A percentile compares a stretch with the other conserved stretches of the same genome.
phyloP scores from a whole-genome alignment of 2,329 filamentous ascomycete species.

The Dactylellina sp. region DNA sequence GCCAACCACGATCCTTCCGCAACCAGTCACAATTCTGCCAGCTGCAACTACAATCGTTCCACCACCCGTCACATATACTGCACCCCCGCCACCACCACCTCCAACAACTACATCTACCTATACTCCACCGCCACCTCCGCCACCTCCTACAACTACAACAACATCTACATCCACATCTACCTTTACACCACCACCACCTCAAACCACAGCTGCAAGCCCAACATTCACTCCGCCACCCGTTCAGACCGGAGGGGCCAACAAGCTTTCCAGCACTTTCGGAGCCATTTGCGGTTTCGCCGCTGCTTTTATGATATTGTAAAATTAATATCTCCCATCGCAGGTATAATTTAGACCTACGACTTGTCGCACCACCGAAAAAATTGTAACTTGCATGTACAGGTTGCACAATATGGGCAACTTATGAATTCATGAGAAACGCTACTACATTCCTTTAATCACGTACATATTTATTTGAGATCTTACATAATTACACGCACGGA shows the following conservation, averaged over 20 bases:
- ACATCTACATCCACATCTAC: conserved; percentile 4
- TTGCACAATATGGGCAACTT: neutral
- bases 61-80: conserved; percentile 4
- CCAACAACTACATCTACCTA: neutral
- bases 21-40: conserved; percentile 8
- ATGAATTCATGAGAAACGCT: conserved; percentile 1
- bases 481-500: neutral
- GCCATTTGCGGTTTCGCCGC: conserved; percentile 18
- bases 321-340: too few species aligned
- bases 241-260: conserved; percentile 32
- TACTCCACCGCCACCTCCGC: conserved; percentile 1
- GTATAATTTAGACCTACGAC: too few species aligned
- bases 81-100: neutral
- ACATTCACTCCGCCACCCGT: conserved; percentile 20
- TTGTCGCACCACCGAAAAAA: too few species aligned
- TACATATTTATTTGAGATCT: too few species aligned
- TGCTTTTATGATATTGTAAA: conserved; percentile 5
- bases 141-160: neutral
- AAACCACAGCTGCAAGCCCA: neutral
- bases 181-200: neutral
- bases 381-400: neutral
- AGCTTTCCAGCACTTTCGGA: conserved; percentile 23
- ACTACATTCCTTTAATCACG: neutral
- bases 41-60: neutral
- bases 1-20: conserved; percentile 21